Evolutionary conservation across 2,329 filamentous ascomycete species (phyloP), one percentile per base, ranked within the genome.

Genomic region (Elsinoe arachidis): DNA sequence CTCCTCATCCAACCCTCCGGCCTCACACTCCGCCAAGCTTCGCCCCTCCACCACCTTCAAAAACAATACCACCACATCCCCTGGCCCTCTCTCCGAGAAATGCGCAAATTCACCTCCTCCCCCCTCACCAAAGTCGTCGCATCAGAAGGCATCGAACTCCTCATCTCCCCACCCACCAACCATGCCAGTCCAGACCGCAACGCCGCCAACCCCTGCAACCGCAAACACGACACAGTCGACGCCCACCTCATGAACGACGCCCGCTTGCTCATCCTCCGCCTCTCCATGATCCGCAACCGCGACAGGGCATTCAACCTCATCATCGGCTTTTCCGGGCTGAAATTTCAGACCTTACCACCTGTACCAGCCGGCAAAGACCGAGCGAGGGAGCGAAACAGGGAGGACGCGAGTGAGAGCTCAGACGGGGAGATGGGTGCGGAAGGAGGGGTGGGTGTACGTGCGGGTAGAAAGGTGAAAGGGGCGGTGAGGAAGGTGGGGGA

Each of bases 281-380:
- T 65, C 17, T 64, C 70, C 41, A 65, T 63, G 39, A 61, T 72
- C 61, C 66, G 61, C 30, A 62, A 64, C 15, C 61, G 70, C 21
- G 68, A 72, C 53, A 67, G 69, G 46, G 69, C 67, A 3, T 72
- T 72, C 47, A 72, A 72, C 60, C 62, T 64, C 17, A 64, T 72
- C 5, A 61, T 72, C 46, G 70, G 65, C 0, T 71, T 72, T 51
- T 70, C 67, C n/a, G 65, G 65, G 1, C 21, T 71, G 19, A 60
- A 62, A 30, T 72, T 69, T 65, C 69, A 72, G 58, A 61, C 64
- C 41, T 52, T 72, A 33, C 68, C 70, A 26, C 60, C 60, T 30
- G n/a, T 56, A 5, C 10, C 23, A 30, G 23, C 44, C 2, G 30
- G 44, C 2, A 49, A 49, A n/a, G 44, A 49, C 2, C 23, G 23